Conservation (phyloP, 1,284 basidiomycete genomes). For the Stygiomarasmius scandens region DNA sequence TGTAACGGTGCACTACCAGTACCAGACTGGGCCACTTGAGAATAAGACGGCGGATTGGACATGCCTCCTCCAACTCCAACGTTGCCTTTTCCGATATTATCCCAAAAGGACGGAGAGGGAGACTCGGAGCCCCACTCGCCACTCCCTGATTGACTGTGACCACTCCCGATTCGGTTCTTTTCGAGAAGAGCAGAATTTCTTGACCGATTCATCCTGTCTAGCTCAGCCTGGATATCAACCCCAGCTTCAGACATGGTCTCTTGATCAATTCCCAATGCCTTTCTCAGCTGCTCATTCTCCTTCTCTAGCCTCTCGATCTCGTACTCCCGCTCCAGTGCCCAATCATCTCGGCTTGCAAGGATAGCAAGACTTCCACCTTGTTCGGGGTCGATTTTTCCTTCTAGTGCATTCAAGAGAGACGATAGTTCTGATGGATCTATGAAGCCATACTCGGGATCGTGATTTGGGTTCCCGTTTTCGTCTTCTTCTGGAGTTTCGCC, state of each 20-base stretch:
- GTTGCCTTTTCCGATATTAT: constrained; percentile 11
- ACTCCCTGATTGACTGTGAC: constrained; percentile 10
- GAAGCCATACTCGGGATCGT: constrained; percentile 37
- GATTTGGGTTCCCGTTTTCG: constrained; percentile 14
- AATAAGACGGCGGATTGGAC: constrained; percentile 13
- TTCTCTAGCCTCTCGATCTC: constrained; percentile 79
- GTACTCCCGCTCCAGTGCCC: constrained; percentile 82
- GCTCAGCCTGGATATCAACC: constrained; percentile 46
- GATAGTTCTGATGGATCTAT: constrained; percentile 44
- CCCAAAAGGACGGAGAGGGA: constrained; percentile 15
- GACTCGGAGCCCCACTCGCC: constrained; percentile 15
- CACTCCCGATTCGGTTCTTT: constrained; percentile 22
- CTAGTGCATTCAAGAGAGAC: constrained; percentile 45
- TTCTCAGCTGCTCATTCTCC: constrained; percentile 81
- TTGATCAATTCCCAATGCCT: constrained; percentile 72
- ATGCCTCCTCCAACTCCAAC: constrained; percentile 5
- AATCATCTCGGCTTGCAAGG: constrained; percentile 55
- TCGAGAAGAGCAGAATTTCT: constrained; percentile 29
- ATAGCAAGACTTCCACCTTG: constrained; percentile 22
- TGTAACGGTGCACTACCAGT: constrained; percentile 40
- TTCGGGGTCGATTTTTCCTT: constrained; percentile 24
- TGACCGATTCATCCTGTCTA: constrained; percentile 41
- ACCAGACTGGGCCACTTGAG: constrained; percentile 2
- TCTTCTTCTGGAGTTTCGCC: constrained; percentile 60
- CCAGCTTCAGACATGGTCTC: constrained; percentile 53